Base-by-base conservation (phyloP, 805 yeast genomes). In the Saccharomycopsis malanga region DNA sequence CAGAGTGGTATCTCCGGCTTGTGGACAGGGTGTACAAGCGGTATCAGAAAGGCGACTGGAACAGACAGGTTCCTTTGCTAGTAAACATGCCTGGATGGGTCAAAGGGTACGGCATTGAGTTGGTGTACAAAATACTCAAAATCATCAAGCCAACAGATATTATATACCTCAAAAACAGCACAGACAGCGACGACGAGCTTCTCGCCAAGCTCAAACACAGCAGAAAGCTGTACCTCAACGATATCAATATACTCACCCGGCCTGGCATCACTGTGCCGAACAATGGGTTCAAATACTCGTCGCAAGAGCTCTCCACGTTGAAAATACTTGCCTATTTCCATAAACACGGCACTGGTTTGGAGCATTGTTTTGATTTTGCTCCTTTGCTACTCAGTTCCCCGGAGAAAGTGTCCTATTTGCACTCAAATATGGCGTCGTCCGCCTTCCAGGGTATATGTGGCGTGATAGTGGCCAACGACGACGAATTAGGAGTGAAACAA, bases 11-110 rank as follows among this genome's bases (percentile, higher is more conserved):
- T 52, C 15, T 61, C 12, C 34, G 51, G 1, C 54, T 67, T 7
- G 56, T 69, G 14, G 49, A 46, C 30, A 44, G 54, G 6, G 53
- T 71, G 20, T 52, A 45, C 34, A 30, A 34, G 4, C 25, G 39
- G 6, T 23, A 29, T 3, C 27, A 57, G 58, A 24, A 62, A 40
- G 24, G 23, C 3, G 35, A 50, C 7, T 54, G 55, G 25, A 57
- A 40, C 45, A 59, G 57, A 7, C 44, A 46, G 34, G 39, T 44
- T 17, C 55, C 55, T 5, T 40, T 52, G 20, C 34, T 52, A 3
- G 54, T 53, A 9, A 69, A 69, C 46, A 70, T 70, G 1, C 74
- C 76, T 0, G 72, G 73, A 0, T 69, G 73, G 72, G 62, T 71
- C 10, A 68, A 67, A 49, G 76, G 76, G 2, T 67, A 58, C 43